Evolutionary conservation across 495 filamentous ascomycete genomes (phyloP).

Genomic region (Annulohypoxylon moriforme): DNA sequence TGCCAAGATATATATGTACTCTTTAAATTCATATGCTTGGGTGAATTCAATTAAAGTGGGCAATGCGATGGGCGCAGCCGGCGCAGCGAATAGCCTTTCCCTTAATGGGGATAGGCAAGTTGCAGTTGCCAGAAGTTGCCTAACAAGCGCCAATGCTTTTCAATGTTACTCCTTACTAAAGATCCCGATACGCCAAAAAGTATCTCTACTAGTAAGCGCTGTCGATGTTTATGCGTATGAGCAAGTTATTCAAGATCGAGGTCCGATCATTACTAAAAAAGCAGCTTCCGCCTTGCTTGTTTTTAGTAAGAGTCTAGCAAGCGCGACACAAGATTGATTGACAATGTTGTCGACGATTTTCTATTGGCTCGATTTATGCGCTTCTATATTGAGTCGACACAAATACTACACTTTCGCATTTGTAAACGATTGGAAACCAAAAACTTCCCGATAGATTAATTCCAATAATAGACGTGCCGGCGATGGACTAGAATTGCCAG

Average conservation of each 20-base stretch:
- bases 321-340: constrained; percentile 9
- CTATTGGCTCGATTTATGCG: not conserved
- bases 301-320: constrained; percentile 24
- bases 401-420: constrained; percentile 9
- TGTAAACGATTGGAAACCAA: constrained; percentile 16
- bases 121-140: no score
- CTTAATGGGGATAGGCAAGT: not conserved
- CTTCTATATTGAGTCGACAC: not conserved
- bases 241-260: constrained; percentile 7
- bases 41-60: not conserved
- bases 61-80: not conserved
- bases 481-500: not conserved
- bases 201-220: not conserved
- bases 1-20: constrained; percentile 2
- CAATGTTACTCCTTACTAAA: not conserved
- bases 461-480: not conserved
- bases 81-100: not conserved
- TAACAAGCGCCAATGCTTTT: not conserved
- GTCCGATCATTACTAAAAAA: constrained; percentile 29
- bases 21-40: constrained; percentile 10
- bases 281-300: constrained; percentile 11
- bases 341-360: not conserved
- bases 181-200: not conserved
- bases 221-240: not conserved
- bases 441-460: not conserved